phyloP scores from a whole-genome alignment of 2,329 filamentous ascomycete species.

The Fusarium temperatum region DNA sequence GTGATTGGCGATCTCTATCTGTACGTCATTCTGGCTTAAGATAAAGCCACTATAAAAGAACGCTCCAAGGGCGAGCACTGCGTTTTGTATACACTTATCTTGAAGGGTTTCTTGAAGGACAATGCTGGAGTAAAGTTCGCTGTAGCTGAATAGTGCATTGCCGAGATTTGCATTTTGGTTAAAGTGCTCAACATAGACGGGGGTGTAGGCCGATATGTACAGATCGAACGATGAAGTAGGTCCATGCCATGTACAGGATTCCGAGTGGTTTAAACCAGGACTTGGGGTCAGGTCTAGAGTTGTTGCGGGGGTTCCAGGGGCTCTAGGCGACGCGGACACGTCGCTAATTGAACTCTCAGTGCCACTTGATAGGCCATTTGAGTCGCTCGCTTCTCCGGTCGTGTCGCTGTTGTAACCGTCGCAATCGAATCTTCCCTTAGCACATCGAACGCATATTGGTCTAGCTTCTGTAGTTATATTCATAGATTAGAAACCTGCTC shows the following conservation, averaged over 20 bases:
- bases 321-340: not conserved
- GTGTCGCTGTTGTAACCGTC: not conserved
- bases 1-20: not conserved
- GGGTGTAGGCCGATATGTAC: too few relatives aligned
- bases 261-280: not conserved
- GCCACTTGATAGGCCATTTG: not conserved
- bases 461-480: not conserved
- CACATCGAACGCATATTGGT: not conserved
- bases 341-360: not conserved
- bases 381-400: not conserved
- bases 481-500: not conserved
- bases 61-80: not conserved
- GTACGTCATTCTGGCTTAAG: not conserved
- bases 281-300: too few relatives aligned
- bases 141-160: not conserved
- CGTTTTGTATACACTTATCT: not conserved
- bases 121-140: not conserved
- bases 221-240: too few relatives aligned
- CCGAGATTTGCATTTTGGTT: not conserved
- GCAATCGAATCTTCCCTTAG: not conserved
- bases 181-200: not conserved
- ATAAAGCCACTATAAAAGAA: not conserved
- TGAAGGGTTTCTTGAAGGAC: not conserved
- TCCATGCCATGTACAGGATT: too few relatives aligned
- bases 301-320: not conserved